Percentiles rank a stretch among this genome's conserved stretches.
Evolutionary conservation across 805 yeast genomes (phyloP).

Genomic region (Wickerhamiella galacta): DNA sequence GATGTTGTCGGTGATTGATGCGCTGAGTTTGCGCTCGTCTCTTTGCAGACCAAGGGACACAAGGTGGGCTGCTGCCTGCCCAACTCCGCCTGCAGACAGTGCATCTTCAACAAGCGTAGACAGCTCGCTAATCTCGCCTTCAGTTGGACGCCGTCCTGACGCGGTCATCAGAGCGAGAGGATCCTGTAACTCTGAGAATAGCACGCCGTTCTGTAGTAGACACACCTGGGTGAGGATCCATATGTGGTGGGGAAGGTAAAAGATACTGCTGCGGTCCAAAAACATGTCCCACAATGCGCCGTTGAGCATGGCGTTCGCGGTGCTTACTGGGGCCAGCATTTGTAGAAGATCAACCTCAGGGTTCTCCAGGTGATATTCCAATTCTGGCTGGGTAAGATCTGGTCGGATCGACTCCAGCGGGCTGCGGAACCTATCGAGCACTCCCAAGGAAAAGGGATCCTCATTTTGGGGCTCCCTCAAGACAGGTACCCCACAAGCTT

Average conservation of each 20-base stretch:
- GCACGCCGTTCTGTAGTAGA: slow-evolving; percentile 2
- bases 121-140: background rate
- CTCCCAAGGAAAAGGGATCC: too few relatives aligned
- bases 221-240: background rate
- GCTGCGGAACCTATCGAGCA: too few relatives aligned
- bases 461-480: too few relatives aligned
- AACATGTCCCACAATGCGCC: too few relatives aligned
- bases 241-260: background rate
- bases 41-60: slow-evolving; percentile 1
- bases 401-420: too few relatives aligned
- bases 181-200: slow-evolving; percentile 1
- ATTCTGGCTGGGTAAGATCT: too few relatives aligned
- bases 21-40: background rate
- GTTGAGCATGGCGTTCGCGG: background rate
- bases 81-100: background rate
- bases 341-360: too few relatives aligned
- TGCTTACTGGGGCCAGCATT: background rate
- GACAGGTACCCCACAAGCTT: too few relatives aligned
- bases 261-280: background rate
- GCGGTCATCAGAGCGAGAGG: background rate
- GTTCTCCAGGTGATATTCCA: too few relatives aligned
- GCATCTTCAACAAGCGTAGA: background rate
- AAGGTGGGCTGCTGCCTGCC: background rate
- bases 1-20: background rate
- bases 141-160: background rate